Evolutionary conservation across 371 early-diverging fungal genomes (phyloP).

Genomic region (Haplosporangium sp.): DNA sequence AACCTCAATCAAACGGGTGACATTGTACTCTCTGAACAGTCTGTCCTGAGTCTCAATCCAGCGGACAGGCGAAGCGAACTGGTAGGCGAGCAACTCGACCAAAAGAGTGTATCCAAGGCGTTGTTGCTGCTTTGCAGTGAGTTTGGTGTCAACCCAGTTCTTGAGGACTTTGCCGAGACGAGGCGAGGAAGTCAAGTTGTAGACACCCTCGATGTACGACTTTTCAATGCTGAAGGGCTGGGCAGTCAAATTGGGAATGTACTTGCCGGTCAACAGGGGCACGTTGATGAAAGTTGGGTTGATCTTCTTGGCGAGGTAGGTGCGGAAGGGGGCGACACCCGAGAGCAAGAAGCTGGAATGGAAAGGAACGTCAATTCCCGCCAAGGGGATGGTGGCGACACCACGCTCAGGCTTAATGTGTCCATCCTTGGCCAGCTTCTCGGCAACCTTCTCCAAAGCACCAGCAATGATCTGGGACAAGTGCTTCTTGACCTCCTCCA

Average conservation of each 20-base stretch:
- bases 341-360: slow-evolving; percentile 93
- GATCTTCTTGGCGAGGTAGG: slow-evolving; percentile 85
- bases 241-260: slow-evolving; percentile 97
- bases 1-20: slow-evolving; percentile 92
- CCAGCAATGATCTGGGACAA: slow-evolving; percentile 84
- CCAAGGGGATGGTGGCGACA: slow-evolving; percentile 91
- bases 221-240: slow-evolving; percentile 85
- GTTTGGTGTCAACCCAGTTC: slow-evolving; percentile 83
- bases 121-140: slow-evolving; percentile 84
- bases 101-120: slow-evolving; percentile 87
- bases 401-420: slow-evolving; percentile 86
- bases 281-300: slow-evolving; percentile 83
- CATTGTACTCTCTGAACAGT: slow-evolving; percentile 82
- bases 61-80: slow-evolving; percentile 94
- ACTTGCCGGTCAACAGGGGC: slow-evolving; percentile 80
- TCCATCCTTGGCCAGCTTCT: slow-evolving; percentile 67
- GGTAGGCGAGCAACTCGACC: slow-evolving; percentile 94
- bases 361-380: slow-evolving; percentile 97
- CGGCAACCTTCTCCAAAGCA: slow-evolving; percentile 76
- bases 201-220: slow-evolving; percentile 84
- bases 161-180: slow-evolving; percentile 82
- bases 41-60: slow-evolving; percentile 99
- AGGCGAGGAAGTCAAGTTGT: slow-evolving; percentile 78
- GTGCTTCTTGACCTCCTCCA: slow-evolving; percentile 88
- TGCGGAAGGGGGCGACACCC: slow-evolving; percentile 94